A percentile compares a stretch with the other conserved stretches of the same genome.
Conservation (phyloP, 441 rosid genomes). For the Gossypium trilobum region DNA sequence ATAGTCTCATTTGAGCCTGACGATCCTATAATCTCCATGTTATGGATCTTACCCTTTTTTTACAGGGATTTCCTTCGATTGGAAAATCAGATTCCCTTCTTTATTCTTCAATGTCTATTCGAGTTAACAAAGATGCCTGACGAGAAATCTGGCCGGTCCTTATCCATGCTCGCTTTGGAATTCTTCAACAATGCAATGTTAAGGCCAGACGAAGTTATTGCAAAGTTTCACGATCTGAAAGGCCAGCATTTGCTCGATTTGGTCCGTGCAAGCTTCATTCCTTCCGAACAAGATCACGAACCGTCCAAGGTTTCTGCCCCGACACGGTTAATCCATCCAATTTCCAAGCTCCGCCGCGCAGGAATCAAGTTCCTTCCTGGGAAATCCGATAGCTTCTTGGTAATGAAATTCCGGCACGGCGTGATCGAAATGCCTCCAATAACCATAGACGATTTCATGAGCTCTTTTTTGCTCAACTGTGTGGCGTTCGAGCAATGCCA, state of each 20-base stretch:
- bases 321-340: constrained; percentile 37
- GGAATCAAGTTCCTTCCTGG: constrained; percentile 37
- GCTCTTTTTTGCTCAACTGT: constrained; percentile 36
- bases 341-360: constrained; percentile 57
- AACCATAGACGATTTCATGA: constrained; percentile 40
- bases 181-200: constrained; percentile 44
- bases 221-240: constrained; percentile 16
- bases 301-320: constrained; percentile 12
- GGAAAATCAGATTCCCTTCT: constrained; percentile 65
- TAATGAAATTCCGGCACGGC: constrained; percentile 41
- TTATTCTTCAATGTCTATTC: constrained; percentile 44
- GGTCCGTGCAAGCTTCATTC: constrained; percentile 40
- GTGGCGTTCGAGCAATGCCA: constrained; percentile 59
- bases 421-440: constrained; percentile 52
- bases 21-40: constrained; percentile 54
- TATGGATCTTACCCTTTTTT: constrained; percentile 58
- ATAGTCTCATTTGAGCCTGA: constrained; percentile 33
- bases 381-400: constrained; percentile 39
- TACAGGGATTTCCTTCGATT: constrained; percentile 53
- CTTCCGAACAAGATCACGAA: constrained; percentile 14
- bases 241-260: constrained; percentile 60
- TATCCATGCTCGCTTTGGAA: constrained; percentile 33
- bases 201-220: constrained; percentile 30
- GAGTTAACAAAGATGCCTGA: constrained; percentile 20
- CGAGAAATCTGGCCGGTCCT: constrained; percentile 21